Percentiles rank a stretch among this genome's conserved stretches.
Conservation (phyloP, 768 basidiomycete species). For the Chiua virens region DNA sequence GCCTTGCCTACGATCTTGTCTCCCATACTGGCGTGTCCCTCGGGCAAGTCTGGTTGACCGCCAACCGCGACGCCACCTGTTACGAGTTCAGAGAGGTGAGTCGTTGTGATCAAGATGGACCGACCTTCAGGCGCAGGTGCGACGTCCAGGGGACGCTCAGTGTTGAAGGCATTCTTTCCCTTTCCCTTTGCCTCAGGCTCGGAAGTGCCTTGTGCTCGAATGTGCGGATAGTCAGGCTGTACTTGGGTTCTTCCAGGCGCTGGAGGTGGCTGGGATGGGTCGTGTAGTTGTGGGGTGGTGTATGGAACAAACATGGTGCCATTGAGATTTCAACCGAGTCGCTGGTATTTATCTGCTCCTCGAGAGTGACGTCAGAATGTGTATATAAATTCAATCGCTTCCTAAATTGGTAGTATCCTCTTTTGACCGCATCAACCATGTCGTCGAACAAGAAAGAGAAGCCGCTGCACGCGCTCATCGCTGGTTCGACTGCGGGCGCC, state of each 20-base stretch:
- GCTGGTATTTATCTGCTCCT: constrained; percentile 13
- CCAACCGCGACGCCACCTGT: constrained; percentile 27
- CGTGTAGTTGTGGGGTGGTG: constrained; percentile 43
- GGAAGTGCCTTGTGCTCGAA: not conserved
- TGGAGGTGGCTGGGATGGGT: constrained; percentile 49
- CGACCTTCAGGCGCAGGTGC: constrained; percentile 36
- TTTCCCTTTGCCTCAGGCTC: not conserved
- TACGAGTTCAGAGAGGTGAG: not conserved
- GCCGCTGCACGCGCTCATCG: constrained; percentile 81
- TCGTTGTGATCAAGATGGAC: not conserved
- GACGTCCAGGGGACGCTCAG: constrained; percentile 38
- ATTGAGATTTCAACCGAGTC: not conserved
- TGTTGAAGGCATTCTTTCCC: constrained; percentile 30
- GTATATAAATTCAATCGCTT: not conserved
- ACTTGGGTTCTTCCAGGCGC: constrained; percentile 10
- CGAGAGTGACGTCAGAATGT: constrained; percentile 12
- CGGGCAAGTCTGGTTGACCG: constrained; percentile 20
- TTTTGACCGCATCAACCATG: constrained; percentile 25
- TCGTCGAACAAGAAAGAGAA: constrained; percentile 71
- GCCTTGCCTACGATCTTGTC: constrained; percentile 63
- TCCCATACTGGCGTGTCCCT: constrained; percentile 41
- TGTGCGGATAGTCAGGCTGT: no score
- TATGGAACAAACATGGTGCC: constrained; percentile 25
- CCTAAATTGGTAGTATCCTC: not conserved
- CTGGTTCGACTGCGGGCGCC: constrained; percentile 90